Evolutionary conservation across 2,329 filamentous ascomycete genomes (phyloP), one percentile per base, ranked within the genome.

Genomic region (Botryotinia convoluta): DNA sequence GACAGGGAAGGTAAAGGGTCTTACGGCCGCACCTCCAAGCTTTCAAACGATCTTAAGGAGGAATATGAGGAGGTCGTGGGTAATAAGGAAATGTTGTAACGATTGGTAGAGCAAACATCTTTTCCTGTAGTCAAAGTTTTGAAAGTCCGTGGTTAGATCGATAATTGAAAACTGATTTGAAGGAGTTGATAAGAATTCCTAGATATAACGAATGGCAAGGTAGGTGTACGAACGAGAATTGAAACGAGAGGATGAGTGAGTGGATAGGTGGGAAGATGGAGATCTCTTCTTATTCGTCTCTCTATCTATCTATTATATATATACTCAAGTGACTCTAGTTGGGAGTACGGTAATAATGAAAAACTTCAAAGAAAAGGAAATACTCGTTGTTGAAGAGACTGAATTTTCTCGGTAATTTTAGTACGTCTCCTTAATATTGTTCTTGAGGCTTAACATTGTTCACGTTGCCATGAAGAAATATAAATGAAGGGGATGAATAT

Each of bases 21-120:
- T 26, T 14, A 0, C 2, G 8, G 4, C 12, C 1, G 1, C 8
- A 6, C 3, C 12, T n/a, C 1, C 12, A n/a, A 12, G 1, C 1
- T 20, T 3, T 10, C 7, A 2, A 7, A 3, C 2, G 14, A 20
- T 35, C 10, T 67, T 67, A 72, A 0, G 70, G 70, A 14, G 70
- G 70, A 16, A 72, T 72, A 35, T 72, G 70, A 57, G 70, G 70
- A 14, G 70, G 61, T 20, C 61, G 45, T 32, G 70, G 70, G 18
- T 42, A 72, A 9, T 67, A 42, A 5, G 70, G 61, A 4, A 67
- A 67, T 26, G 70, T 72, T 1, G 61, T 54, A 20, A 67, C 22
- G 48, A 68, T 44, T 22, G 65, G 65, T 10, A 57, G 18, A 5
- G 14, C 4, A 12, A 22, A 32, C 65, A 68, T 68, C 4, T 62